phyloP scores from a whole-genome alignment of 2,329 filamentous ascomycete species.

The Aspergillus neotritici region DNA sequence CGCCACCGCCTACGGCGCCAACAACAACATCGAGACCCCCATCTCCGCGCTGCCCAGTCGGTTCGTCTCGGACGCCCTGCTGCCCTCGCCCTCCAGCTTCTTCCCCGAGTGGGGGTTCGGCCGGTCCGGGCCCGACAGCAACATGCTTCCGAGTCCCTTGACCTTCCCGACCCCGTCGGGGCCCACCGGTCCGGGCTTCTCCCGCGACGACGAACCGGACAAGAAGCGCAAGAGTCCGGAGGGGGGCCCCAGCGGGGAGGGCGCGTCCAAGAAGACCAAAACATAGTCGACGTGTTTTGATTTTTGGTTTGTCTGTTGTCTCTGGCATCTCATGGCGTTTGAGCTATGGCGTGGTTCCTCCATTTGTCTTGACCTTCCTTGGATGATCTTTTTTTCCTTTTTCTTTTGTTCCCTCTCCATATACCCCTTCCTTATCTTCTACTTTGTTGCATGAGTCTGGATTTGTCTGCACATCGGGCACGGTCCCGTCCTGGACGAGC shows the following conservation, averaged over 20 bases:
- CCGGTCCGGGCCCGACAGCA: conserved; percentile 59
- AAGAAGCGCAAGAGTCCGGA: conserved; percentile 43
- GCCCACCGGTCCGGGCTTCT: conserved; percentile 36
- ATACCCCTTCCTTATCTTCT: neutral
- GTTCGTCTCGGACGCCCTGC: conserved; percentile 79
- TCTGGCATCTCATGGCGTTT: conserved; percentile 18
- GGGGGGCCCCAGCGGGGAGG: conserved; percentile 27
- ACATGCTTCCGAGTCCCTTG: conserved; percentile 84
- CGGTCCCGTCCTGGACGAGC: no score
- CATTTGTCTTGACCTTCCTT: neutral
- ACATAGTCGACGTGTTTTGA: conserved; percentile 21
- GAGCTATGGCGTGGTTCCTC: conserved; percentile 6
- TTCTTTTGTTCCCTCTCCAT: conserved; percentile 1
- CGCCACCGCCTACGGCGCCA: conserved; percentile 38
- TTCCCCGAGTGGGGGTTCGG: conserved; percentile 85
- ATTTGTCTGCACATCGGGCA: no score
- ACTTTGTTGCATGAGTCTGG: neutral
- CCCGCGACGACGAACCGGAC: conserved; percentile 40
- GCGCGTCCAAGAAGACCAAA: conserved; percentile 36
- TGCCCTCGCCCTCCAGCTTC: conserved; percentile 87
- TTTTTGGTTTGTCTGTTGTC: conserved; percentile 1
- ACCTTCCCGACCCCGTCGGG: conserved; percentile 78
- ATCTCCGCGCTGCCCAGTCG: conserved; percentile 90
- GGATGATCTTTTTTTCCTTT: conserved; percentile 10
- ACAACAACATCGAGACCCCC: conserved; percentile 60